Conservation (phyloP, 2,329 filamentous ascomycete species). For the Penicillium sp. region DNA sequence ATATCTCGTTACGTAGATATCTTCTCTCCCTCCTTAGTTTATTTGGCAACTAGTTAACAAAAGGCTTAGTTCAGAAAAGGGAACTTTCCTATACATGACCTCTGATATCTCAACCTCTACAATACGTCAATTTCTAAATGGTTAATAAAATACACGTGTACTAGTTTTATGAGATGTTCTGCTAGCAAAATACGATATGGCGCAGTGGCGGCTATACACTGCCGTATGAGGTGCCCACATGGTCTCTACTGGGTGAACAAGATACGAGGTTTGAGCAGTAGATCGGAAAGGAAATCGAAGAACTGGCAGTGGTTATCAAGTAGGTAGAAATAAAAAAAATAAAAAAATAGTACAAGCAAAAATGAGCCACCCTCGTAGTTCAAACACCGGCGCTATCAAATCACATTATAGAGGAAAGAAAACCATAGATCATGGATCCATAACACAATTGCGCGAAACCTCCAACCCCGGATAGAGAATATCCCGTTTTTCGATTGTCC, state of each 20-base stretch:
- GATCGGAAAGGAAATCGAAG: not conserved
- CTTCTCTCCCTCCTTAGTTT: too few species aligned
- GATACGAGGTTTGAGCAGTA: not conserved
- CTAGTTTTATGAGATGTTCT: too few species aligned
- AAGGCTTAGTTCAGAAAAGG: too few species aligned
- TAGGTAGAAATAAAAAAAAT: not conserved
- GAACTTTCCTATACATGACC: too few species aligned
- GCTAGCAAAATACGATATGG: too few species aligned
- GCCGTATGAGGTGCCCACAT: too few species aligned
- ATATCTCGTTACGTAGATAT: too few species aligned
- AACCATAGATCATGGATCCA: not conserved
- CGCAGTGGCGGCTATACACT: too few species aligned
- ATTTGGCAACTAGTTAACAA: too few species aligned
- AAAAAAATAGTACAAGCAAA: not conserved
- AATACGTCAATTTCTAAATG: too few species aligned
- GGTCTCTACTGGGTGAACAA: not conserved
- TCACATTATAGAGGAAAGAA: not conserved
- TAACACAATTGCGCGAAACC: not conserved
- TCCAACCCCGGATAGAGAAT: not conserved
- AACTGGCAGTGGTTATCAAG: not conserved
- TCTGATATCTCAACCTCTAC: too few species aligned
- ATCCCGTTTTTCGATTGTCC: not conserved
- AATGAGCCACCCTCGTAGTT: not conserved
- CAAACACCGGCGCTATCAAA: slow-evolving; percentile 8
- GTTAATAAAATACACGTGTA: too few species aligned